phyloP scores from a whole-genome alignment of 2,329 filamentous ascomycete species.

The Monilinia laxa region DNA sequence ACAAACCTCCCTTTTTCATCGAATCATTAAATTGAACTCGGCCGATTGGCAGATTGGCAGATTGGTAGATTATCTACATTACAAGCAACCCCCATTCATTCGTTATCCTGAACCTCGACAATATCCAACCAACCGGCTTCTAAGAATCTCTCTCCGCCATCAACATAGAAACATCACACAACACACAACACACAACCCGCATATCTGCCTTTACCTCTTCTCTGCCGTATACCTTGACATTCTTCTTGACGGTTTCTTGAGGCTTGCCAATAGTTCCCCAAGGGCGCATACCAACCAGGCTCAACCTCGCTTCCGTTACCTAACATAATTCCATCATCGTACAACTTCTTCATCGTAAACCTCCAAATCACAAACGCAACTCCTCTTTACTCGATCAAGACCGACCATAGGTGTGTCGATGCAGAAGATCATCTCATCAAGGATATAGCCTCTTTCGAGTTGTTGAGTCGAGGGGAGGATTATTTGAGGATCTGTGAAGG shows the following conservation, averaged over 20 bases:
- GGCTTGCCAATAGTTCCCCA: slow-evolving; percentile 8
- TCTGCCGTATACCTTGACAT: slow-evolving; percentile 1
- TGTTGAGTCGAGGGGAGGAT: slow-evolving; percentile 37
- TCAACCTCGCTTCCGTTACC: slow-evolving; percentile 19
- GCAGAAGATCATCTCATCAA: slow-evolving; percentile 41
- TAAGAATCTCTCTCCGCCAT: slow-evolving; percentile 7
- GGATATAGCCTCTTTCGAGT: slow-evolving; percentile 40
- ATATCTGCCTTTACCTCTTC: slow-evolving; percentile 3
- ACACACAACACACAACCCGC: slow-evolving; percentile 18
- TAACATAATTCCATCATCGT: slow-evolving; percentile 12
- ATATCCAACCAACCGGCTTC: slow-evolving; percentile 21
- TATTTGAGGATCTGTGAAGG: slow-evolving; percentile 23
- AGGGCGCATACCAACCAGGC: slow-evolving; percentile 11
- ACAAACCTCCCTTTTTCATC: neutral
- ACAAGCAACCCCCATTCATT: neutral
- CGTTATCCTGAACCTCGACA: slow-evolving; percentile 21
- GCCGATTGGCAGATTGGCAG: neutral
- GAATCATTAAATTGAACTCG: slow-evolving; percentile 18
- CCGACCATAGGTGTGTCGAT: slow-evolving; percentile 38
- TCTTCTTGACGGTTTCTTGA: neutral
- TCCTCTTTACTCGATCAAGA: slow-evolving; percentile 7
- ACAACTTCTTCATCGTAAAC: slow-evolving; percentile 18
- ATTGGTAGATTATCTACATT: slow-evolving; percentile 8
- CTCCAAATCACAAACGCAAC: slow-evolving; percentile 20
- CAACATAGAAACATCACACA: neutral